Percentiles rank a stretch among this genome's conserved stretches.
These are phyloP conservation scores for Alectoria sarmentosa DNA, from an alignment of 495 filamentous ascomycete species.

Conservation along the genomic window DNA sequence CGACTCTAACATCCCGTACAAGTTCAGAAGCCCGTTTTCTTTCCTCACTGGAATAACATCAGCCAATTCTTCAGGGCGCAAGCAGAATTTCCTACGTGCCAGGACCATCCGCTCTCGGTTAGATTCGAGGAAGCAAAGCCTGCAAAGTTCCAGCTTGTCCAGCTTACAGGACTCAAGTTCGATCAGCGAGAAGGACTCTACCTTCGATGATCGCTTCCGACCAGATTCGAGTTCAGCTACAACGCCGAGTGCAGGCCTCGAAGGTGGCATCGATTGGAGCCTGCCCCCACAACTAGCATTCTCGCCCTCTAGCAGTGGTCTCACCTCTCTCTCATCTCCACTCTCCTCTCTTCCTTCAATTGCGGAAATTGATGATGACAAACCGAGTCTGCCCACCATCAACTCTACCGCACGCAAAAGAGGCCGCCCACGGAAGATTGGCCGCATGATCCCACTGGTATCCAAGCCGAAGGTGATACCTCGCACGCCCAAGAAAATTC, in stretches of 20 bases:
- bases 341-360: slow-evolving; percentile 14
- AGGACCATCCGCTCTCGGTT: slow-evolving; percentile 7
- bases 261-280: slow-evolving; percentile 8
- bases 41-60: slow-evolving; percentile 10
- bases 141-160: slow-evolving; percentile 7
- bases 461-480: background rate
- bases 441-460: background rate
- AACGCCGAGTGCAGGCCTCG: slow-evolving; percentile 12
- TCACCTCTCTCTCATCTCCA: slow-evolving; percentile 17
- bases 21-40: slow-evolving; percentile 6
- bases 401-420: background rate
- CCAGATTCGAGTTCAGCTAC: slow-evolving; percentile 13
- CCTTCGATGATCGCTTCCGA: slow-evolving; percentile 14
- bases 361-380: slow-evolving; percentile 16
- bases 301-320: slow-evolving; percentile 12
- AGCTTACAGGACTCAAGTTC: slow-evolving; percentile 13
- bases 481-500: slow-evolving; percentile 23
- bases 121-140: slow-evolving; percentile 11
- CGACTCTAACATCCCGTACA: slow-evolving; percentile 4
- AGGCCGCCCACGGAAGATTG: slow-evolving; percentile 17
- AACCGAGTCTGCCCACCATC: slow-evolving; percentile 2
- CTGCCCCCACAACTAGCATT: background rate
- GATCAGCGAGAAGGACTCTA: slow-evolving; percentile 8
- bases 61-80: slow-evolving; percentile 5
- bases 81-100: slow-evolving; percentile 6